phyloP scores from a whole-genome alignment of 1,139 yeast species.

The Pichia sorboxylosa region DNA sequence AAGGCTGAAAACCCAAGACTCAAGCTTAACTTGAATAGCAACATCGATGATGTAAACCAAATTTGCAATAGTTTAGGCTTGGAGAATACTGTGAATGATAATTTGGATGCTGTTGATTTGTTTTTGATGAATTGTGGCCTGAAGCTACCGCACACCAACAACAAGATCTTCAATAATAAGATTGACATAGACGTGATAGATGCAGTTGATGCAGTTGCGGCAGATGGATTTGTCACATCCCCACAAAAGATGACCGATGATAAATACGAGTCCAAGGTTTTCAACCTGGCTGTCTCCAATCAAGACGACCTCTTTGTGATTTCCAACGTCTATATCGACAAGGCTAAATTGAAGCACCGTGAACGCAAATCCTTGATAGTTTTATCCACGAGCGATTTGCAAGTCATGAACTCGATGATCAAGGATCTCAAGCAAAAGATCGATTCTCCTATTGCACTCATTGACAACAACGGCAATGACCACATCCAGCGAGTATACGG shows the following conservation, averaged over 20 bases:
- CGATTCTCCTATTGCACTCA: slow-evolving; percentile 9
- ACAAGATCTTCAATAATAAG: slow-evolving; percentile 9
- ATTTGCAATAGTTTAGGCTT: slow-evolving; percentile 3
- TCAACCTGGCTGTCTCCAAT: slow-evolving; percentile 8
- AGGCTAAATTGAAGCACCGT: not conserved
- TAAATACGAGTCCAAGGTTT: slow-evolving; percentile 5
- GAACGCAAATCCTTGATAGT: not conserved
- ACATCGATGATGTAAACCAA: slow-evolving; percentile 3
- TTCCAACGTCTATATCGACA: slow-evolving; percentile 11
- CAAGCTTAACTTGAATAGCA: not conserved
- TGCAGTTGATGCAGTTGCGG: slow-evolving; percentile 16
- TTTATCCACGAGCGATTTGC: too few species aligned
- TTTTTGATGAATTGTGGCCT: slow-evolving; percentile 15
- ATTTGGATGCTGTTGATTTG: slow-evolving; percentile 11
- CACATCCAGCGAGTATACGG: slow-evolving; percentile 10
- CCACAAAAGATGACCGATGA: slow-evolving; percentile 3
- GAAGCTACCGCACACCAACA: slow-evolving; percentile 3
- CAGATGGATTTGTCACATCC: slow-evolving; percentile 17
- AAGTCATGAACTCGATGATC: slow-evolving; percentile 8
- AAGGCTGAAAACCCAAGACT: not conserved
- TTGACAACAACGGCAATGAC: slow-evolving; percentile 13
- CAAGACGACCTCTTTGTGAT: slow-evolving; percentile 13
- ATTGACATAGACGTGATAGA: slow-evolving; percentile 8
- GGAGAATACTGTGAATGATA: not conserved
- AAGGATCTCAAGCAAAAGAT: slow-evolving; percentile 6